These are phyloP conservation scores for Starmera pachycereana DNA, from an alignment of 805 yeast genomes.

Conservation along the genomic window DNA sequence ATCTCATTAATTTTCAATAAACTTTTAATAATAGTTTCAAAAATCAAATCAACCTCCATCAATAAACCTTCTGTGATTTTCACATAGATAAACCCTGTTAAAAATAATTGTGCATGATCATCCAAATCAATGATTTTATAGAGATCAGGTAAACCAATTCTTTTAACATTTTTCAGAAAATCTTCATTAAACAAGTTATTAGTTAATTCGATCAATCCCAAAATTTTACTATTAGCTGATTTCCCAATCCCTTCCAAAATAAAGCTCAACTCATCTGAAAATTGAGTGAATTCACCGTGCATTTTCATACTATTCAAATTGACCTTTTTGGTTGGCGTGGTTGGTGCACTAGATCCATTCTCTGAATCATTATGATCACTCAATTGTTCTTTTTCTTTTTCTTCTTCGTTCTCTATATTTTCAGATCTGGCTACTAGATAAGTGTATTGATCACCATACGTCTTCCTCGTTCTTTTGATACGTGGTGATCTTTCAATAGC, in stretches of 20 bases:
- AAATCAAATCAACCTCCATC: neutral
- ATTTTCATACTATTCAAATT: constrained; percentile 17
- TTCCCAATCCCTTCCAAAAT: constrained; percentile 16
- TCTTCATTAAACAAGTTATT: constrained; percentile 13
- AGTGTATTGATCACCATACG: constrained; percentile 22
- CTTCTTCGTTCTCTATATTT: neutral
- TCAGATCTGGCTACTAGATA: constrained; percentile 4
- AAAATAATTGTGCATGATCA: constrained; percentile 1
- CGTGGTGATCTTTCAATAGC: constrained; percentile 2
- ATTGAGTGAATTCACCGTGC: constrained; percentile 25
- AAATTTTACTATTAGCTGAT: constrained; percentile 5
- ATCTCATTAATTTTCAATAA: neutral
- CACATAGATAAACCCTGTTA: constrained; percentile 10
- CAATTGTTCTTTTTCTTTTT: constrained; percentile 7
- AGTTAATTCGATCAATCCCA: constrained; percentile 18
- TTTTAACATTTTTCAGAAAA: constrained; percentile 10
- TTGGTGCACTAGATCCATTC: neutral
- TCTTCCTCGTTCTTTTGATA: constrained; percentile 7
- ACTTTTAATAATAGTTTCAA: neutral
- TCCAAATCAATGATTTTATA: constrained; percentile 1
- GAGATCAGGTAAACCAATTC: constrained; percentile 7
- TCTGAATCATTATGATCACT: constrained; percentile 5
- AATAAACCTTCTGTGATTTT: constrained; percentile 4
- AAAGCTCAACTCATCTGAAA: constrained; percentile 26
- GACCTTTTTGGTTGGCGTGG: no score